phyloP scores from a whole-genome alignment of 1,284 basidiomycete genomes.

The Ceratobasidium sp. region DNA sequence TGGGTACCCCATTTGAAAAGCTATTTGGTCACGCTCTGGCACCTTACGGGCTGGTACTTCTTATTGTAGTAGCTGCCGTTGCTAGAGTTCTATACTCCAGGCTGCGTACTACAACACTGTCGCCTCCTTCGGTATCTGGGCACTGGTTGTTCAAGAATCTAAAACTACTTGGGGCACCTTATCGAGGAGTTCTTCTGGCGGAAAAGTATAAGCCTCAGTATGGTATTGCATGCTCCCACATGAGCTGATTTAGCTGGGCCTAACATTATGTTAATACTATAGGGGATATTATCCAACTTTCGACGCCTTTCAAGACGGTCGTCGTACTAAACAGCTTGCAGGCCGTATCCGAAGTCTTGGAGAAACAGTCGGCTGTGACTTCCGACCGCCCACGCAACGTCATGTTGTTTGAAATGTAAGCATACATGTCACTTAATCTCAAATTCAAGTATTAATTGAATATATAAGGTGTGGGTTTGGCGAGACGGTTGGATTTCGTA shows the following conservation, averaged over 20 bases:
- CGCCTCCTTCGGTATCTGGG: conserved; percentile 15
- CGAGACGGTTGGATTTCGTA: not conserved
- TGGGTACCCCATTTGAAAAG: too few relatives aligned
- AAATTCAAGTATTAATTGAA: too few relatives aligned
- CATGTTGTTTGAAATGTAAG: conserved; percentile 25
- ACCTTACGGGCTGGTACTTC: too few relatives aligned
- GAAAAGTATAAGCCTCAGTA: conserved; percentile 26
- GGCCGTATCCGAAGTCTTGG: conserved; percentile 14
- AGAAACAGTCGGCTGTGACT: conserved; percentile 14
- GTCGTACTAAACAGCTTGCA: conserved; percentile 24
- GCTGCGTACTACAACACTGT: not conserved
- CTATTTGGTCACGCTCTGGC: too few relatives aligned
- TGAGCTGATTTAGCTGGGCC: too few relatives aligned
- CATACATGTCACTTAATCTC: not conserved
- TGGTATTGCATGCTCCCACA: too few relatives aligned
- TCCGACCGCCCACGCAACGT: conserved; percentile 30
- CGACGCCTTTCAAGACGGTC: conserved; percentile 7
- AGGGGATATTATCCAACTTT: too few relatives aligned
- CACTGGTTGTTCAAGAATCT: conserved; percentile 38
- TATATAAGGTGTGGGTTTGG: not conserved
- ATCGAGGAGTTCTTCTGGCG: not conserved
- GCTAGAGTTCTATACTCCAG: not conserved
- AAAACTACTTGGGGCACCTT: not conserved
- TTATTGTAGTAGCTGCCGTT: not conserved
- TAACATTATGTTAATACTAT: too few relatives aligned